phyloP scores from a whole-genome alignment of 495 filamentous ascomycete species.

The Aspergillus baeticus region DNA sequence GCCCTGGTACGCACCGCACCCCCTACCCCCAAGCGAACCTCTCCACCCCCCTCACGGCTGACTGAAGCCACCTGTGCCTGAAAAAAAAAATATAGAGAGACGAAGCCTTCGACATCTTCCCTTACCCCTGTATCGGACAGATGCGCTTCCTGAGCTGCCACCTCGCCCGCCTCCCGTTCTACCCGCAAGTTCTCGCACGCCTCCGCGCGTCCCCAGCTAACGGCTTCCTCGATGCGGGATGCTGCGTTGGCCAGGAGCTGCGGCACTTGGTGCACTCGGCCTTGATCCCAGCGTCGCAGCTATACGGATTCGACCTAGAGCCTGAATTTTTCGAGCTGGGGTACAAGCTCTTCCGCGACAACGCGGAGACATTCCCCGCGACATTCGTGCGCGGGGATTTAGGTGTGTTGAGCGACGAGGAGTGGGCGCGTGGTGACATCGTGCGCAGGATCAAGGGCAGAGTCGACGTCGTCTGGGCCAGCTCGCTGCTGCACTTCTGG shows the following conservation, averaged over 20 bases:
- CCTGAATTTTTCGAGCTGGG: conserved; percentile 49
- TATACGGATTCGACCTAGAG: conserved; percentile 52
- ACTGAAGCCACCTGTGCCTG: too few relatives aligned
- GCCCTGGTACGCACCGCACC: conserved; percentile 30
- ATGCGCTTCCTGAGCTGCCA: conserved; percentile 47
- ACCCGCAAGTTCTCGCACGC: conserved; percentile 28
- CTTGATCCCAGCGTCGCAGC: conserved; percentile 31
- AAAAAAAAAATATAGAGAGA: too few relatives aligned
- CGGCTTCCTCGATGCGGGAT: conserved; percentile 43
- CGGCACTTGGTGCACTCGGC: conserved; percentile 47
- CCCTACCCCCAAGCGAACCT: neutral
- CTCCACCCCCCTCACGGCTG: too few relatives aligned
- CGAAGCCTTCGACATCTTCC: conserved; percentile 41
- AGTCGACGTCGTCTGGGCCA: conserved; percentile 40
- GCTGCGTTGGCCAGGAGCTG: conserved; percentile 48
- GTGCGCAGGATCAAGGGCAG: conserved; percentile 27
- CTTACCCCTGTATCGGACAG: conserved; percentile 47
- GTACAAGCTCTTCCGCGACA: conserved; percentile 50
- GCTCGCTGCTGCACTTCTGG: conserved; percentile 47
- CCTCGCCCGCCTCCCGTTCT: conserved; percentile 26
- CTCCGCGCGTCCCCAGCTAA: conserved; percentile 26
- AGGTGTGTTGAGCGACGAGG: conserved; percentile 23
- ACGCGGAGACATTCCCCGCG: too few relatives aligned
- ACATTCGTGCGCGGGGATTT: too few relatives aligned
- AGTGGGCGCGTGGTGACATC: too few relatives aligned